Evolutionary conservation across 75 land plant species (phyloP).

Genomic region (Picea glauca): DNA sequence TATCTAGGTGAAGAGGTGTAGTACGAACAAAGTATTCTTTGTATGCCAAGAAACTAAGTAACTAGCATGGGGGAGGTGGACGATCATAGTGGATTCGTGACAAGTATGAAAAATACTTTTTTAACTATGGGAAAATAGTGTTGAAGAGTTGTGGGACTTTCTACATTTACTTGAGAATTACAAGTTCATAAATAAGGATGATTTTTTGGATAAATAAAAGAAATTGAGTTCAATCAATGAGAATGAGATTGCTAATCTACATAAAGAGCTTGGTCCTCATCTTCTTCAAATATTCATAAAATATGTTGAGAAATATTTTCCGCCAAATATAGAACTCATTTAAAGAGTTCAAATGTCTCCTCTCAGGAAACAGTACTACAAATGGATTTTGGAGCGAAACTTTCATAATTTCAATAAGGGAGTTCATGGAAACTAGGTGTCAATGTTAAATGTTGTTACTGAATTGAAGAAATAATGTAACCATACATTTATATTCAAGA

Average conservation of each 20-base stretch:
- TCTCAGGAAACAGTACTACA: slow-evolving; percentile 45
- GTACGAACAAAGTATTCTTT: no score
- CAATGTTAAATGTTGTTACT: slow-evolving; percentile 93
- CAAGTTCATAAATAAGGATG: no score
- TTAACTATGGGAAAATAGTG: no score
- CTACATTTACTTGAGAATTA: no score
- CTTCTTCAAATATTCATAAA: slow-evolving; percentile 94
- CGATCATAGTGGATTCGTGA: no score
- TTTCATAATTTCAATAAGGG: slow-evolving; percentile 96
- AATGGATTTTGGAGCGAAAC: slow-evolving; percentile 99
- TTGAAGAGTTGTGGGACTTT: no score
- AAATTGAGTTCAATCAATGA: slow-evolving; percentile 92
- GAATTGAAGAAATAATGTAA: slow-evolving; percentile 99
- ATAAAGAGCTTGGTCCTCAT: slow-evolving; percentile 92
- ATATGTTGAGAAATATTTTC: slow-evolving; percentile 98
- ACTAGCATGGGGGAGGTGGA: no score
- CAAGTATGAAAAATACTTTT: no score
- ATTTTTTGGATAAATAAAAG: slow-evolving; percentile 95
- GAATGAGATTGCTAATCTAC: slow-evolving; percentile 91
- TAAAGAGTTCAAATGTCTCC: slow-evolving; percentile 76
- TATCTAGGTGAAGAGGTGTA: no score
- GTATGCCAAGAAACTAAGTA: no score
- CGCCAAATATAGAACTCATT: slow-evolving; percentile 97
- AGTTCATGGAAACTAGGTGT: slow-evolving; percentile 97
- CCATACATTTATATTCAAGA: slow-evolving; percentile 98